A percentile compares a stretch with the other conserved stretches of the same genome.
These are phyloP conservation scores for Articulospora tetracladia DNA, from an alignment of 495 filamentous ascomycete genomes.

Conservation along the genomic window DNA sequence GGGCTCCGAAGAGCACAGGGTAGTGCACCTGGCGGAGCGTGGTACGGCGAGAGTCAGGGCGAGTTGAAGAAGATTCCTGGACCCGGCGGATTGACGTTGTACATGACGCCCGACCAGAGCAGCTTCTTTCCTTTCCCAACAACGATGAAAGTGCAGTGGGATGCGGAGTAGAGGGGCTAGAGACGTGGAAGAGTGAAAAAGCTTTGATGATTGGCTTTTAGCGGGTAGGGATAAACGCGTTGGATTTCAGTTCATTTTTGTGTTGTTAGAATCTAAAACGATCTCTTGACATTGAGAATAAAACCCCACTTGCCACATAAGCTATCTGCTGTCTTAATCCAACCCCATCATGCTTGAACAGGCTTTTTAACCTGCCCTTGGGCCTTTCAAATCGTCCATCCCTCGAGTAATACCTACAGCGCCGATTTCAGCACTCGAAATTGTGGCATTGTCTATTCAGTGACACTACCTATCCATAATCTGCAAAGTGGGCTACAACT, in stretches of 20 bases:
- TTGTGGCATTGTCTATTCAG: background rate
- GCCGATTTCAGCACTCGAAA: too few species aligned
- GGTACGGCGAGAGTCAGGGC: conserved; percentile 23
- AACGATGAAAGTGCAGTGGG: conserved; percentile 30
- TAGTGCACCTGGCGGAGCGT: conserved; percentile 11
- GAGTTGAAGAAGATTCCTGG: conserved; percentile 66
- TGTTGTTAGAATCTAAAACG: background rate
- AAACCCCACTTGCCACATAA: too few species aligned
- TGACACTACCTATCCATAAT: too few species aligned
- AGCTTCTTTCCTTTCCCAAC: conserved; percentile 71
- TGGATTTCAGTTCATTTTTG: background rate
- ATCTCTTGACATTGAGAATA: background rate
- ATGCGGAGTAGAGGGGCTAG: conserved; percentile 6
- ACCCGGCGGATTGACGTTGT: conserved; percentile 58
- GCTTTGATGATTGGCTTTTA: background rate
- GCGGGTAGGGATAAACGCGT: background rate
- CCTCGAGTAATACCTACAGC: too few species aligned
- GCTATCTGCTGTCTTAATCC: too few species aligned
- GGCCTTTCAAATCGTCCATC: background rate
- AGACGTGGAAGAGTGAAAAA: background rate
- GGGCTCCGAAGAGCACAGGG: conserved; percentile 57
- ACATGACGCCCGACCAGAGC: conserved; percentile 72
- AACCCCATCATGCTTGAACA: too few species aligned
- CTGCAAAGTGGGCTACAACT: too few species aligned
- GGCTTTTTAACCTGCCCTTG: background rate